Evolutionary conservation across 2,329 filamentous ascomycete species (phyloP).

Genomic region (Pezicula carpinea): DNA sequence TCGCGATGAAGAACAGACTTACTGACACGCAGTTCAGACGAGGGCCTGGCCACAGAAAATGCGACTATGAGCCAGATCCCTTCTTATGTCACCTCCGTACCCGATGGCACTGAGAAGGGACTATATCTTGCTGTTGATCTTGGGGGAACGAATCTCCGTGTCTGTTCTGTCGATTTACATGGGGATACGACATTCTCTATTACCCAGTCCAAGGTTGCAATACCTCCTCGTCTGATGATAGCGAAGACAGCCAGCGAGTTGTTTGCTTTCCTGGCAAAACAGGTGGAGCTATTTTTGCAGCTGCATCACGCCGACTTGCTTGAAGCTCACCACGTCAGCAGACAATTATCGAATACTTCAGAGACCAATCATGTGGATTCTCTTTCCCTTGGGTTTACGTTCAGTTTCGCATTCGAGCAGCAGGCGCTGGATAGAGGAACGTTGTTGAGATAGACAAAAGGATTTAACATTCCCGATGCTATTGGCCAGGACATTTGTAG

Average conservation of each 20-base stretch:
- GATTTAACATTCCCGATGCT: conserved; percentile 87
- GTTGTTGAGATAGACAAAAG: conserved; percentile 94
- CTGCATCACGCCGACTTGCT: conserved; percentile 84
- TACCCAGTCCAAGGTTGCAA: conserved; percentile 83
- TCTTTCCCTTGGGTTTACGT: conserved; percentile 73
- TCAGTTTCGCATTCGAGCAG: conserved; percentile 91
- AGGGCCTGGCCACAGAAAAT: conserved; percentile 71
- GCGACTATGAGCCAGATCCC: conserved; percentile 89
- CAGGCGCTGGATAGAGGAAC: conserved; percentile 87
- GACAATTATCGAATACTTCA: too few species aligned
- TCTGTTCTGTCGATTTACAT: conserved; percentile 86
- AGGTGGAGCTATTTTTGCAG: conserved; percentile 81
- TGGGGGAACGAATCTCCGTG: conserved; percentile 91
- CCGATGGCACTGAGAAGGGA: conserved; percentile 85
- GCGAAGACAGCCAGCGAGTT: conserved; percentile 78
- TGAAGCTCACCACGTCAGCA: conserved; percentile 43
- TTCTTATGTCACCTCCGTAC: conserved; percentile 88
- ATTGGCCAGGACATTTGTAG: conserved; percentile 89
- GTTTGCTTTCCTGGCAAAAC: conserved; percentile 83
- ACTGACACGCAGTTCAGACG: conserved; percentile 43
- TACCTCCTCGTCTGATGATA: conserved; percentile 83
- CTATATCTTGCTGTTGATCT: conserved; percentile 91
- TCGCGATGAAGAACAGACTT: too few species aligned
- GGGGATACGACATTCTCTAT: conserved; percentile 91
- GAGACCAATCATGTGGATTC: too few species aligned